Percentiles rank a stretch among this genome's conserved stretches.
Conservation (phyloP, 2,329 filamentous ascomycete species). For the Hypoxylon sp. region DNA sequence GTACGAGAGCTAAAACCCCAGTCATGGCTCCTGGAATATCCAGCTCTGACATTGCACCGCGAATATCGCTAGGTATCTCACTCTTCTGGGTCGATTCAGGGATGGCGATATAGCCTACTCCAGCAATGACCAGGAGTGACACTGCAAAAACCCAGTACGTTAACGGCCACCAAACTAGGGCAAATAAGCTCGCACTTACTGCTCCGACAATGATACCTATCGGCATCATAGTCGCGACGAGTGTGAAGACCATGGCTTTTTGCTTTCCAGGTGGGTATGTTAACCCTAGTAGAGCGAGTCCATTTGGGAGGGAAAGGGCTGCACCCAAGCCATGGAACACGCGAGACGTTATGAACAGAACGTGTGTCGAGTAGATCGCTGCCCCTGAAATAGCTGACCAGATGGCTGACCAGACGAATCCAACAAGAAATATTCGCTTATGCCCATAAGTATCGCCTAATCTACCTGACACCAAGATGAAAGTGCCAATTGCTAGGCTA, state of each 20-base stretch:
- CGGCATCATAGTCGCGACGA: conserved; percentile 64
- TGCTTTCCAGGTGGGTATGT: conserved; percentile 69
- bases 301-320: conserved; percentile 75
- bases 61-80: conserved; percentile 33
- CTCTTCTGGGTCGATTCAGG: conserved; percentile 51
- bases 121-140: conserved; percentile 55
- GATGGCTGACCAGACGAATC: conserved; percentile 68
- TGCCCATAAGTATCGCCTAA: conserved; percentile 72
- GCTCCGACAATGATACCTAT: conserved; percentile 62
- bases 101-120: conserved; percentile 55
- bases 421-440: conserved; percentile 67
- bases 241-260: conserved; percentile 73
- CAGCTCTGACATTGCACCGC: conserved; percentile 51
- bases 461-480: conserved; percentile 70
- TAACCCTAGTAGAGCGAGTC: conserved; percentile 72
- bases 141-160: conserved; percentile 61
- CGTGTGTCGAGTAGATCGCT: conserved; percentile 55
- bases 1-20: conserved; percentile 69
- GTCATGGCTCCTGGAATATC: conserved; percentile 59
- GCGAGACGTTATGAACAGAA: conserved; percentile 64
- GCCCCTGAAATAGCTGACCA: conserved; percentile 68
- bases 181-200: conserved; percentile 59
- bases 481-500: conserved; percentile 68
- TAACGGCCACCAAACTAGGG: conserved; percentile 65
- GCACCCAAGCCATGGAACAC: conserved; percentile 74